Evolutionary conservation across 1,284 basidiomycete species (phyloP).

Genomic region (Cutaneotrichosporon dermatis): DNA sequence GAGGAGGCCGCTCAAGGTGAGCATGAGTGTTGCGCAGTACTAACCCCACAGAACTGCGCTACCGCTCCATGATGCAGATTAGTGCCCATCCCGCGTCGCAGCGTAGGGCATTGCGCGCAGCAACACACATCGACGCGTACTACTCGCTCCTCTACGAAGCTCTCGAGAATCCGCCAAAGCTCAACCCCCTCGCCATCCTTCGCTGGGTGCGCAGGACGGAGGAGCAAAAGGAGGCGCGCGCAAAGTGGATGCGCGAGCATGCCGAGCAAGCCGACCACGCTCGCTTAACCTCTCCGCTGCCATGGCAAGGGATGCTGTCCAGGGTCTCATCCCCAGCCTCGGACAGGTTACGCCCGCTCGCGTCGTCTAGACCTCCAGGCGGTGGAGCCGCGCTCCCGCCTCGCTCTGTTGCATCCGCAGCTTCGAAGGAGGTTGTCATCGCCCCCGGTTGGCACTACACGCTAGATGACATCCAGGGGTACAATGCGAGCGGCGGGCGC

Average conservation of each 20-base stretch:
- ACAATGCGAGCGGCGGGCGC: conserved; percentile 31
- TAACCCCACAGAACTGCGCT: conserved; percentile 32
- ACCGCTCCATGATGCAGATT: conserved; percentile 37
- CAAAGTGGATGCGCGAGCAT: conserved; percentile 25
- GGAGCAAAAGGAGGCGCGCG: conserved; percentile 29
- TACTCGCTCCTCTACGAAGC: conserved; percentile 42
- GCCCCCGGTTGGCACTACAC: conserved; percentile 34
- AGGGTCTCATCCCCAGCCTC: neutral
- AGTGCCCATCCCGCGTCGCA: conserved; percentile 43
- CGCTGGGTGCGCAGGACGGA: conserved; percentile 35
- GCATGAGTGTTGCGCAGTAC: conserved; percentile 4
- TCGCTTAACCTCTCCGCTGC: neutral
- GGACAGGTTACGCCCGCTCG: neutral
- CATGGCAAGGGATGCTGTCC: neutral
- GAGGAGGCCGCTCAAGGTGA: conserved; percentile 40
- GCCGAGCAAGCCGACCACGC: too few relatives aligned
- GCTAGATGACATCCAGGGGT: conserved; percentile 34
- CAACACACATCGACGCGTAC: conserved; percentile 41
- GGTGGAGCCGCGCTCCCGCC: neutral
- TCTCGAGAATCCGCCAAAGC: conserved; percentile 35
- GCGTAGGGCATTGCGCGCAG: conserved; percentile 31
- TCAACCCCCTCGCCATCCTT: conserved; percentile 41
- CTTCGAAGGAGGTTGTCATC: conserved; percentile 2
- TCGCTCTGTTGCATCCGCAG: neutral
- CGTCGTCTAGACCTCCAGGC: neutral